Base-by-base conservation (phyloP, 140 eudicot genomes). In the Bidens hawaiensis region DNA sequence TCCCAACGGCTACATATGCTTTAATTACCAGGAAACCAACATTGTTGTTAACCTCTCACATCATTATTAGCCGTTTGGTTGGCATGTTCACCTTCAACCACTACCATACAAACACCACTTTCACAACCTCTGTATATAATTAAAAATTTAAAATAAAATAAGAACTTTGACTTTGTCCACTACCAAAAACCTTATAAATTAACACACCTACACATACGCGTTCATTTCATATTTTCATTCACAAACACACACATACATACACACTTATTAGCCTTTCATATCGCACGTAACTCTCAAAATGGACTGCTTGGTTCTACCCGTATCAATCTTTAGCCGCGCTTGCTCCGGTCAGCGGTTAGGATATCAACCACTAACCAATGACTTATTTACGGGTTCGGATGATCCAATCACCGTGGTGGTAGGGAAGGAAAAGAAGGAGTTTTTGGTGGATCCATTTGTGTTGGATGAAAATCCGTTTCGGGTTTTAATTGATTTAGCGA, bases 401-500 rank as follows among this genome's bases (percentile, higher is more conserved):
- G 91, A 79, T 64, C 83, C 71, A 64, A 79, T 83, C 69, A 81
- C 82, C 14, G 93, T 83, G 61, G 80, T 81, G 63, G 93, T 83
- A n/a, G 93, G 94, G 52, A 78, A 76, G 76, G 94, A 84, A 46
- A 83, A 70, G 75, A 83, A 75, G 64, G 78, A 79, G 76, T 87
- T 87, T 69, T 36, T 71, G 30, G 96, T 84, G 5, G 89, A 87
- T 36, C 74, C 84, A 8, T 84, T 81, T 65, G 89, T 87, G 69
- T 64, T 84, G 11, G 79, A 84, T 61, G 93, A 87, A 31, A 72
- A 62, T 75, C 96, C 96, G 1, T 87, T 87, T 55, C 57, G 94
- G 67, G 84, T 79, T 49, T 76, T 87, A 86, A 70, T 87, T 58
- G 93, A 87, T 41, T 46, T 76, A 73, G 85, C 69, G 54, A 74